Percentiles rank a stretch among this genome's conserved stretches.
These are phyloP conservation scores for Micromonas commoda DNA, from an alignment of 139 green algal species.

Conservation along the genomic window DNA sequence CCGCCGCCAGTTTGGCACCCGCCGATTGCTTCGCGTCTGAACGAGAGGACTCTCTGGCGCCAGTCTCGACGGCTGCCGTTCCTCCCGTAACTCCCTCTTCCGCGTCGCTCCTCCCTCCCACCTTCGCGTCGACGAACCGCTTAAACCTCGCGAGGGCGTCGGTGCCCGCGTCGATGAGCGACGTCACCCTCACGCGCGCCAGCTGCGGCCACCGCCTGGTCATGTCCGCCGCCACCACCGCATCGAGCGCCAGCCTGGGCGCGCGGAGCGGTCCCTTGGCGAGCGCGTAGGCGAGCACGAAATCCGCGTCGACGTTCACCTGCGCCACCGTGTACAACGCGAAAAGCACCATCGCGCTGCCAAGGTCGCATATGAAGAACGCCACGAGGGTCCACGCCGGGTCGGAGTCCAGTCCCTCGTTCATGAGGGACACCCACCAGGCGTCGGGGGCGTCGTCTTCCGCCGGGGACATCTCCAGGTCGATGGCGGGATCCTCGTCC, in stretches of 20 bases:
- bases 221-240: background rate
- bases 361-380: background rate
- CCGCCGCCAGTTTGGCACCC: background rate
- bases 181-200: background rate
- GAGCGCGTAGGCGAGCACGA: conserved; percentile 3
- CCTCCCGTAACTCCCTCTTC: too few relatives aligned
- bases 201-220: background rate
- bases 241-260: background rate
- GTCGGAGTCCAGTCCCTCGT: background rate
- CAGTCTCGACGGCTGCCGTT: background rate
- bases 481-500: too few relatives aligned
- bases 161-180: background rate
- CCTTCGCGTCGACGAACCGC: background rate
- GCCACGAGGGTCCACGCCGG: background rate
- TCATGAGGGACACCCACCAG: conserved; percentile 7
- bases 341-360: background rate
- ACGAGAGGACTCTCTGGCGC: background rate
- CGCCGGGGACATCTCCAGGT: too few relatives aligned
- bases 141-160: background rate
- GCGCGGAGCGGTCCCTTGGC: background rate
- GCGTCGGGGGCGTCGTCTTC: too few relatives aligned
- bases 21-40: background rate
- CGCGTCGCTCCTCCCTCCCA: background rate
- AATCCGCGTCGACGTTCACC: background rate
- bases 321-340: background rate